Evolutionary conservation across 495 filamentous ascomycete genomes (phyloP).

Genomic region (Cercophora samala): DNA sequence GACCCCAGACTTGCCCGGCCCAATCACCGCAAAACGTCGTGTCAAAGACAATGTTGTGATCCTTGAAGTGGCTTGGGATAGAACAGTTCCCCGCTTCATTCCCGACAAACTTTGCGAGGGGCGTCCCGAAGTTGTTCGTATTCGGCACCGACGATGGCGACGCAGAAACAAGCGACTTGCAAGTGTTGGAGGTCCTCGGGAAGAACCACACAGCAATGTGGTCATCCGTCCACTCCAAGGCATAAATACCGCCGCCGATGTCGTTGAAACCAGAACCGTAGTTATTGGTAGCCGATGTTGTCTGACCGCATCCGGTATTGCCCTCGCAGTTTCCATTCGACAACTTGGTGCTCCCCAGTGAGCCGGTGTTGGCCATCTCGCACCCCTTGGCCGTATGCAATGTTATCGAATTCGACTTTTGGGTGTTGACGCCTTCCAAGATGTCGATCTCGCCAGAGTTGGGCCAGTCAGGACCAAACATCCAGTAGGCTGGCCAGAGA

Average conservation of each 20-base stretch:
- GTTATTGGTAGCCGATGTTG: slow-evolving; percentile 45
- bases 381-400: slow-evolving; percentile 73
- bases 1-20: slow-evolving; percentile 64
- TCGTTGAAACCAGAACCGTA: slow-evolving; percentile 73
- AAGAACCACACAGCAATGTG: slow-evolving; percentile 79
- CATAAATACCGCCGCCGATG: slow-evolving; percentile 71
- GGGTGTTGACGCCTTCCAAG: slow-evolving; percentile 77
- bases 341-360: slow-evolving; percentile 47
- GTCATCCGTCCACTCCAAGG: slow-evolving; percentile 66
- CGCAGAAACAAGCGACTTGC: slow-evolving; percentile 38
- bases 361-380: slow-evolving; percentile 46
- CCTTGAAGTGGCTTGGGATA: slow-evolving; percentile 61
- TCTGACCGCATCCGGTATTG: slow-evolving; percentile 48
- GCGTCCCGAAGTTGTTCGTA: slow-evolving; percentile 61
- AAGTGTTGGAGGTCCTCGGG: slow-evolving; percentile 50
- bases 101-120: slow-evolving; percentile 58
- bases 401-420: slow-evolving; percentile 62
- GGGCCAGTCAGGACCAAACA: slow-evolving; percentile 73
- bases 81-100: slow-evolving; percentile 54
- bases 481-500: slow-evolving; percentile 63
- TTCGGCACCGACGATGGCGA: slow-evolving; percentile 48
- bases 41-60: slow-evolving; percentile 76
- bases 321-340: slow-evolving; percentile 47
- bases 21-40: slow-evolving; percentile 87
- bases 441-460: slow-evolving; percentile 84